Evolutionary conservation across 306 rosid species (phyloP).

Genomic region (Pueraria montana): DNA sequence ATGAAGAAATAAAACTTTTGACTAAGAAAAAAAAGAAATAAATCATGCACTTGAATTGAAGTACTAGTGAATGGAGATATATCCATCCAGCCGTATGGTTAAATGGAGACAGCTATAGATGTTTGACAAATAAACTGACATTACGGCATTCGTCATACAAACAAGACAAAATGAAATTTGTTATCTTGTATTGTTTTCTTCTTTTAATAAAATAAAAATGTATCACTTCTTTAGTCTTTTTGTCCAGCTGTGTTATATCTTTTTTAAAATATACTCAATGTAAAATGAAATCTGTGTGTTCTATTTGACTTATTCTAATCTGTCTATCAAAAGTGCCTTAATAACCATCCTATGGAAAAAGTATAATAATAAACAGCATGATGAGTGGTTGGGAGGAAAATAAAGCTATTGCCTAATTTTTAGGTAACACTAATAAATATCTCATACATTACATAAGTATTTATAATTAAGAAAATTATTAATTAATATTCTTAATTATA

Average conservation of each 20-base stretch:
- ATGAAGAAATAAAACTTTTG: not conserved
- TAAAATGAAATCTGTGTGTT: not conserved
- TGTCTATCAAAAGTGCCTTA: not conserved
- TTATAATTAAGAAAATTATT: too few species aligned
- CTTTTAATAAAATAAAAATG: not conserved
- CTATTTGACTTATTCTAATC: not conserved
- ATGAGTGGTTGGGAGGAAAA: not conserved
- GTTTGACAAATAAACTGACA: not conserved
- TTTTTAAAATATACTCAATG: not conserved
- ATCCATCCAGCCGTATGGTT: not conserved
- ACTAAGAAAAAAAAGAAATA: not conserved
- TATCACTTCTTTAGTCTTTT: not conserved
- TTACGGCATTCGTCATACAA: not conserved
- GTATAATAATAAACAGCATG: too few species aligned
- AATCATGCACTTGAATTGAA: not conserved
- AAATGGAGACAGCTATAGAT: constrained; percentile 2
- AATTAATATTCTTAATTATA: too few species aligned
- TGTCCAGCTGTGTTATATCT: not conserved
- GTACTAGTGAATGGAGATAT: too few species aligned
- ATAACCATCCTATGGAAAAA: too few species aligned
- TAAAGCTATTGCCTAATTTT: not conserved
- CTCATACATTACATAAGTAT: too few species aligned
- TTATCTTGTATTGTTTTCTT: not conserved
- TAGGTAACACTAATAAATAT: not conserved
- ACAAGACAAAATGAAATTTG: not conserved